Conservation (phyloP, 1,139 yeast species). For the Protomyces inundatus region DNA sequence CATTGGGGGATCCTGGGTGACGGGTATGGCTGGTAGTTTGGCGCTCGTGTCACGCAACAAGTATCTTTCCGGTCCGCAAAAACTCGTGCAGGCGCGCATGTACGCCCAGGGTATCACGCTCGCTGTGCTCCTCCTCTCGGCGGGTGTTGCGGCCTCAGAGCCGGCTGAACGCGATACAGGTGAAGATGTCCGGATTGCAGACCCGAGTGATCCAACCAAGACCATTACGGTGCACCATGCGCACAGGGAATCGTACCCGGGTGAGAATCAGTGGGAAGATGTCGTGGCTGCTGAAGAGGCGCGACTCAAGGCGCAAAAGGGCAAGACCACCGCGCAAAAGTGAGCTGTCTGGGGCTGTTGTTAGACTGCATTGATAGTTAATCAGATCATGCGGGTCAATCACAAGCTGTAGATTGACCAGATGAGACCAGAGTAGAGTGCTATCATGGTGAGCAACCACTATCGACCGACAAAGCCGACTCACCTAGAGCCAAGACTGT, state of each 20-base stretch:
- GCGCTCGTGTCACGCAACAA: slow-evolving; percentile 67
- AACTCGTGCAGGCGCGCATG: slow-evolving; percentile 89
- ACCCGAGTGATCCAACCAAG: slow-evolving; percentile 20
- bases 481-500: not conserved
- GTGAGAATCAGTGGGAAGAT: slow-evolving; percentile 26
- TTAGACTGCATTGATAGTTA: too few relatives aligned
- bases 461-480: not conserved
- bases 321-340: not conserved
- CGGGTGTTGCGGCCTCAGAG: slow-evolving; percentile 43
- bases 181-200: slow-evolving; percentile 17
- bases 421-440: not conserved
- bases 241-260: slow-evolving; percentile 26
- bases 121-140: slow-evolving; percentile 55
- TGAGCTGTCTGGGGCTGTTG: too few relatives aligned
- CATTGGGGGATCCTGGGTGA: slow-evolving; percentile 80
- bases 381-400: not conserved
- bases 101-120: slow-evolving; percentile 56
- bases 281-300: not conserved
- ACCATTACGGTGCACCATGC: slow-evolving; percentile 10
- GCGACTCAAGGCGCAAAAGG: not conserved
- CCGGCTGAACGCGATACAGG: slow-evolving; percentile 11
- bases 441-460: not conserved
- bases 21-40: slow-evolving; percentile 81
- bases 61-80: slow-evolving; percentile 72
- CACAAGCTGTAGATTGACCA: not conserved